Evolutionary conservation across 768 basidiomycete genomes (phyloP), one percentile per base, ranked within the genome.

Genomic region (Lyophyllum atratum): DNA sequence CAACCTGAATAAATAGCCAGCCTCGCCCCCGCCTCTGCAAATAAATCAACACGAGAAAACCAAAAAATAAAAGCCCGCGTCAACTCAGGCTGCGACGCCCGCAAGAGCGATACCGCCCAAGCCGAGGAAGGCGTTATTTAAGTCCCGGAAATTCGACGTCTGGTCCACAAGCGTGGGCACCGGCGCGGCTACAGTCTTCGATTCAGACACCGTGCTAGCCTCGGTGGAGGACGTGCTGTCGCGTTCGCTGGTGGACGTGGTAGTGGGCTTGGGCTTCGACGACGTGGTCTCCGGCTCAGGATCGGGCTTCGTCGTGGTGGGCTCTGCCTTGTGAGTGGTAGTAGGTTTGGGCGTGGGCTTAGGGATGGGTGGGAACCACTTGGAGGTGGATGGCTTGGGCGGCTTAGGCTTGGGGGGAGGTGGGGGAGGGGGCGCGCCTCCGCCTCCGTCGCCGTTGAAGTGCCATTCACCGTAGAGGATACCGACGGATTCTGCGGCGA

Each of bases 381-480:
- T 58, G 12, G 63, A 46, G 7, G 66, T 58, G 14, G 65, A 58
- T 8, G 54, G 19, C 67, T 64, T 37, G 59, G 67, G 19, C 61
- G 63, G 54, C 58, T 37, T 37, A 15, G 63, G 54, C 58, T 37
- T 37, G 34, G 69, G 28, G 62, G 60, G 39, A 65, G 60, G 52
- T 59, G 55, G 12, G 45, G 39, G 62, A 34, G 52, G 56, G 62
- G 12, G 69, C 61, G 19, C 59, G 15, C 61, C 62, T 44, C 59
- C 54, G 33, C 66, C 72, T 29, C 65, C 62, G n/a, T 68, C 66
- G 63, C 15, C 37, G 37, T 39, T 39, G n/a, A 74, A 80, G 47
- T 67, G 67, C 86, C 86, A 88, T 12, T 66, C 59, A 54, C 81
- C 83, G 51, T 75, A 72, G 59, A 86, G 71, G 15, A 81, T 72